A percentile compares a stretch with the other conserved stretches of the same genome.
Evolutionary conservation across 768 basidiomycete species (phyloP).

Genomic region (Mycena crocata): DNA sequence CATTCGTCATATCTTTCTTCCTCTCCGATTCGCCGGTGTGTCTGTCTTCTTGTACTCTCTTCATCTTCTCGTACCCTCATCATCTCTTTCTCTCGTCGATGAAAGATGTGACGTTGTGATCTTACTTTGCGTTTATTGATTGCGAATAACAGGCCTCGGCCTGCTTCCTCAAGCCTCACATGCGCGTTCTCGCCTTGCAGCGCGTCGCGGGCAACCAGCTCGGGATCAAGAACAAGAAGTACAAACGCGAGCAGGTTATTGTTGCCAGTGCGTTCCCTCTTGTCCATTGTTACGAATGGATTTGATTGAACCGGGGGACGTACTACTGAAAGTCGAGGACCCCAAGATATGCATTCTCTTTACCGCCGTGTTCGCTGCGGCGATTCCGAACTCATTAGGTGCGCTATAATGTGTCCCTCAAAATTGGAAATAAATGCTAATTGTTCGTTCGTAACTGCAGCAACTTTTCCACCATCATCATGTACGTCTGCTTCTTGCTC

Average conservation of each 20-base stretch:
- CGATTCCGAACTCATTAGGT: conserved; percentile 36
- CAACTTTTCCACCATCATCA: conserved; percentile 36
- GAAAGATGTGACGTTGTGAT: no score
- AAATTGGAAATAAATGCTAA: not conserved
- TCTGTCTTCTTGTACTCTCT: no score
- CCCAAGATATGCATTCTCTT: conserved; percentile 36
- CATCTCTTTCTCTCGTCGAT: no score
- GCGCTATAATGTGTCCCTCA: not conserved
- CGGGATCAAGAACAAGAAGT: conserved; percentile 40
- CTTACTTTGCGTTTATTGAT: not conserved
- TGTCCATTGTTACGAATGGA: not conserved
- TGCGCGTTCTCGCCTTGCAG: conserved; percentile 34
- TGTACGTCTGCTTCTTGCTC: conserved; percentile 9
- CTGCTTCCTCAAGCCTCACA: conserved; percentile 24
- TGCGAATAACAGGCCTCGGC: conserved; percentile 24
- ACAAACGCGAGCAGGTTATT: conserved; percentile 33
- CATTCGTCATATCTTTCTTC: conserved; percentile 29
- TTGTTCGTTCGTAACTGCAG: not conserved
- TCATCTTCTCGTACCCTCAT: no score
- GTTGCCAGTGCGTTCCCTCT: conserved; percentile 17
- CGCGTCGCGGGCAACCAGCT: conserved; percentile 39
- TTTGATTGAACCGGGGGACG: no score
- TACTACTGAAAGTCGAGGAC: conserved; percentile 24
- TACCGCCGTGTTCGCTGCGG: conserved; percentile 33
- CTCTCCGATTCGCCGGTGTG: conserved; percentile 35